Evolutionary conservation across 495 filamentous ascomycete species (phyloP), one percentile per base, ranked within the genome.

Genomic region (Aspergillus affinis): DNA sequence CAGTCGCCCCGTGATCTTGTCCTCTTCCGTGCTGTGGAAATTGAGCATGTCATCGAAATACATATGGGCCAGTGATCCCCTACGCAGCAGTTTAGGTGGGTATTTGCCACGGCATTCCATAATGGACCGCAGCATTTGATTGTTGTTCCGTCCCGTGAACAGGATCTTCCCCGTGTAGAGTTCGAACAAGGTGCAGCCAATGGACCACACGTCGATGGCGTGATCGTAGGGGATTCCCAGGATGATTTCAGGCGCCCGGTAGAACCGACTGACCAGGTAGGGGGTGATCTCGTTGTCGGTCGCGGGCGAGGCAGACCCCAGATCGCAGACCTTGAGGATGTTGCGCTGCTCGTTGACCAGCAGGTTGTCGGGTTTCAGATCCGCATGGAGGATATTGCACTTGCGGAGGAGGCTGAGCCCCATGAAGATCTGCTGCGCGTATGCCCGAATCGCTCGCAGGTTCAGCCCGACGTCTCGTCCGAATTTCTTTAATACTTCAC

Each of bases 281-380:
- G 90, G 91, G 0, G 91, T 93, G 59, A 93, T 91, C 66, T 96
- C 92, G 58, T 89, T 93, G 30, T 98, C 94, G 13, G 88, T 88
- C 23, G 87, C 87, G 66, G 96, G 90, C 27, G 90, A 92, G 17
- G 94, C 95, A 19, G 95, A 97, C 20, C 94, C 94, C 66, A 98
- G 72, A 78, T 98, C 94, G 73, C 93, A 97, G 41, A 98, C 89
- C 74, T 98, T 98, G 59, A 98, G 83, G 20, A 91, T 65, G 58
- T 89, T 96, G 53, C 90, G 88, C 51, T 81, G 83, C 62, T 96
- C 92, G 64, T 92, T 96, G 57, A 93, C 88, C 63, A 98, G 80
- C 32, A 98, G 89, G 66, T 98, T 98, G 83, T 98, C 94, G 4
- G 94, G 94, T 70, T 98, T 98, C 61, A 98, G 72, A 78, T 98